Evolutionary conservation across 495 filamentous ascomycete genomes (phyloP).

Genomic region (Podospora anserina): DNA sequence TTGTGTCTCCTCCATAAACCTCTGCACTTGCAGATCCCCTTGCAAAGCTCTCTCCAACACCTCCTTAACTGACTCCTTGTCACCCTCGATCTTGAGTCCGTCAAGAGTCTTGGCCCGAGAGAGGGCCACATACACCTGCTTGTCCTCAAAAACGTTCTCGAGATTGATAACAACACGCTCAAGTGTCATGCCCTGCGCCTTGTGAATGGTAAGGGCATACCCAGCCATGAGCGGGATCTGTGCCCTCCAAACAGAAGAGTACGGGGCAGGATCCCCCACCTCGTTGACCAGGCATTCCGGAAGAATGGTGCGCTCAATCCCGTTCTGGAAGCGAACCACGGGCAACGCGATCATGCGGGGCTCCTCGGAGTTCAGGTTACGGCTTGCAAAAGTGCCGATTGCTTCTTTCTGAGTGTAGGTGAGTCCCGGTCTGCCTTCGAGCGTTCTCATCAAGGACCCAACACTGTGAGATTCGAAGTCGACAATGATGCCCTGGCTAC

Average conservation of each 20-base stretch:
- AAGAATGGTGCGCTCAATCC: conserved; percentile 37
- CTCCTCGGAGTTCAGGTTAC: conserved; percentile 5
- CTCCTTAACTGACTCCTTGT: too few relatives aligned
- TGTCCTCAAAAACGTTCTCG: conserved; percentile 81
- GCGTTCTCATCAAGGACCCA: background rate
- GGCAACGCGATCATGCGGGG: conserved; percentile 42
- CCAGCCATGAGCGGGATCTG: conserved; percentile 84
- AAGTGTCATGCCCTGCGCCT: conserved; percentile 90
- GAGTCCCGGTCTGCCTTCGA: conserved; percentile 17
- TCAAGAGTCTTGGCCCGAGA: conserved; percentile 75
- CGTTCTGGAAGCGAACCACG: conserved; percentile 66
- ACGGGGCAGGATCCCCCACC: conserved; percentile 45
- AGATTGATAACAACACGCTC: conserved; percentile 88
- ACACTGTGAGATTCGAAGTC: conserved; percentile 51
- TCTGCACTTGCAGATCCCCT: background rate
- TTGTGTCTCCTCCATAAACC: background rate
- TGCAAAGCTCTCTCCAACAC: background rate
- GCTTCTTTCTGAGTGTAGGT: conserved; percentile 32
- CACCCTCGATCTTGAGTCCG: conserved; percentile 56
- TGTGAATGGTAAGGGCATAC: conserved; percentile 94
- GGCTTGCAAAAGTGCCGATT: conserved; percentile 32
- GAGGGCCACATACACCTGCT: conserved; percentile 77
- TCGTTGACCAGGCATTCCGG: conserved; percentile 49
- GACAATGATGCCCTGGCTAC: conserved; percentile 77
- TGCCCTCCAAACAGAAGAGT: conserved; percentile 68